Conservation (phyloP, 176 grass and related monocot species). For the Aechmea fasciata region DNA sequence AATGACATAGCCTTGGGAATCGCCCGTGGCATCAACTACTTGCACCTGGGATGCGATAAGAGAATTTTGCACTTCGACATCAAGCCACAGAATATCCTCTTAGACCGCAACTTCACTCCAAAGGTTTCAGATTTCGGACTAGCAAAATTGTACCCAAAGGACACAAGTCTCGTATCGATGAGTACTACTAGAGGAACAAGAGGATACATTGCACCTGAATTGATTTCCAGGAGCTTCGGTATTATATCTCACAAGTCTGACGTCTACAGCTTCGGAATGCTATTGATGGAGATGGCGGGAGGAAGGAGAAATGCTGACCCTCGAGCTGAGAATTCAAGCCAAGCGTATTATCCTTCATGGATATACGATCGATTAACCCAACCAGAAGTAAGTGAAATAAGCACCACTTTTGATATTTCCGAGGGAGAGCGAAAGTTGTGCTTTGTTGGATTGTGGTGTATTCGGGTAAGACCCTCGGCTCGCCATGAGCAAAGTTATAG, state of each 20-base stretch:
- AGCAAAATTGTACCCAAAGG: slow-evolving; percentile 31
- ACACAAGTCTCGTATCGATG: background rate
- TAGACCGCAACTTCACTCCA: slow-evolving; percentile 29
- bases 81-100: slow-evolving; percentile 42
- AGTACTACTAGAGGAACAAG: slow-evolving; percentile 32
- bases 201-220: slow-evolving; percentile 48
- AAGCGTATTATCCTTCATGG: slow-evolving; percentile 24
- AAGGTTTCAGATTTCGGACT: slow-evolving; percentile 54
- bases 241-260: slow-evolving; percentile 29
- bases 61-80: slow-evolving; percentile 57
- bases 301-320: slow-evolving; percentile 20
- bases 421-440: slow-evolving; percentile 33
- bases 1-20: slow-evolving; percentile 27
- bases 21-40: slow-evolving; percentile 34
- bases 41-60: slow-evolving; percentile 37
- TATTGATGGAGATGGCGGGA: slow-evolving; percentile 38
- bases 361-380: slow-evolving; percentile 21
- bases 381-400: background rate
- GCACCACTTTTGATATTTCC: background rate
- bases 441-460: slow-evolving; percentile 30
- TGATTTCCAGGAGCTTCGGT: slow-evolving; percentile 37
- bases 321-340: slow-evolving; percentile 2
- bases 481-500: slow-evolving; percentile 4
- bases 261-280: slow-evolving; percentile 55
- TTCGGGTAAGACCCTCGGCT: slow-evolving; percentile 25